These are phyloP conservation scores for Neurospora sp. DNA, from an alignment of 495 filamentous ascomycete genomes.

Conservation along the genomic window DNA sequence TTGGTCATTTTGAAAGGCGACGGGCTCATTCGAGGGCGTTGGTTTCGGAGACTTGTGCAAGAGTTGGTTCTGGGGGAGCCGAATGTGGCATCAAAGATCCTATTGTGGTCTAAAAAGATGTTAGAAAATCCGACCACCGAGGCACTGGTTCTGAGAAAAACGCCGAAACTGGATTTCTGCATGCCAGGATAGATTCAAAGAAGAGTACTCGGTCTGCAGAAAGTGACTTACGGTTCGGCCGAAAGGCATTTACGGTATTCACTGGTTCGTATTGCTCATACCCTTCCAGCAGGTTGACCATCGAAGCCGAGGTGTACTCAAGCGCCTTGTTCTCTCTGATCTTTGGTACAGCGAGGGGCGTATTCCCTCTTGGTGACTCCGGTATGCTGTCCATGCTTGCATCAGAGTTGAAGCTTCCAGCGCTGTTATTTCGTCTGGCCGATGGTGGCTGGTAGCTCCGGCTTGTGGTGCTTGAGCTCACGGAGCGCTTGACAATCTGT, in stretches of 20 bases:
- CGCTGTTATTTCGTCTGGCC: slow-evolving; percentile 3
- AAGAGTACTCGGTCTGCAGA: not conserved
- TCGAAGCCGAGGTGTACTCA: not conserved
- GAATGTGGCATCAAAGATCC: not conserved
- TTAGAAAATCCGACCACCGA: not conserved
- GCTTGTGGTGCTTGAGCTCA: not conserved
- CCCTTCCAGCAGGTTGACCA: not conserved
- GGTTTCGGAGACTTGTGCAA: not conserved
- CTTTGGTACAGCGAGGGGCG: slow-evolving; percentile 19
- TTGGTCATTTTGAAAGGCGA: not conserved
- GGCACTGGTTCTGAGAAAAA: not conserved
- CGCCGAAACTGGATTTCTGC: not conserved
- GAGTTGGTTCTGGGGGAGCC: not conserved
- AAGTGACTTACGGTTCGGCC: not conserved
- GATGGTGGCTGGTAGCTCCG: not conserved
- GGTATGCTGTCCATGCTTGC: slow-evolving; percentile 14
- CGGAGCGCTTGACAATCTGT: slow-evolving; percentile 21
- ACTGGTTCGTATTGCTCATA: not conserved
- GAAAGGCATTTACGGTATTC: not conserved
- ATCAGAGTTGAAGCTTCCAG: slow-evolving; percentile 8
- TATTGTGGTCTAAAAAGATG: not conserved
- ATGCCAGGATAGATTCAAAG: not conserved
- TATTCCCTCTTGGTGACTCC: slow-evolving; percentile 5
- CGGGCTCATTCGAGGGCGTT: not conserved
- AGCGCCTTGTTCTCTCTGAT: slow-evolving; percentile 8